phyloP scores from a whole-genome alignment of 768 basidiomycete species.

The Antrodiella citrinella region DNA sequence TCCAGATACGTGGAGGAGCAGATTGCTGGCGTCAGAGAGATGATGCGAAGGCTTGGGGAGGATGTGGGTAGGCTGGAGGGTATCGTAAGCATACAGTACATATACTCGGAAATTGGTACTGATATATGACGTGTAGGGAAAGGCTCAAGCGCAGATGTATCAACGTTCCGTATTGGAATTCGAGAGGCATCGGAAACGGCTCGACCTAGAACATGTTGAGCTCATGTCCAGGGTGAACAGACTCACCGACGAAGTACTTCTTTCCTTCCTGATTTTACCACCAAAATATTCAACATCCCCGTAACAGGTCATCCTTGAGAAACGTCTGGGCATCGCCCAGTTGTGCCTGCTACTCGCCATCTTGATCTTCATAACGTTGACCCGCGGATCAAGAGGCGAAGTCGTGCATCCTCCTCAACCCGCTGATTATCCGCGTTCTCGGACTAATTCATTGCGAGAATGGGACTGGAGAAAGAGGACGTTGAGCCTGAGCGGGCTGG shows the following conservation, averaged over 20 bases:
- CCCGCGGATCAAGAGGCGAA: slow-evolving; percentile 55
- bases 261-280: neutral
- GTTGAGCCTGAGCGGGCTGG: slow-evolving; percentile 34
- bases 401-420: slow-evolving; percentile 7
- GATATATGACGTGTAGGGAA: slow-evolving; percentile 37
- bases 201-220: slow-evolving; percentile 66
- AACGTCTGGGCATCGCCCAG: slow-evolving; percentile 84
- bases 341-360: slow-evolving; percentile 77
- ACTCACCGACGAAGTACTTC: slow-evolving; percentile 70
- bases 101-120: neutral
- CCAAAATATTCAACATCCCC: neutral
- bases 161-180: slow-evolving; percentile 59
- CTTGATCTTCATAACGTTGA: slow-evolving; percentile 80
- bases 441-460: slow-evolving; percentile 31
- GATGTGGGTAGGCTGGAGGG: slow-evolving; percentile 74
- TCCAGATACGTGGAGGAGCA: slow-evolving; percentile 88
- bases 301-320: slow-evolving; percentile 75
- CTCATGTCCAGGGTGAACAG: slow-evolving; percentile 64
- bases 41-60: slow-evolving; percentile 66
- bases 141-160: slow-evolving; percentile 59
- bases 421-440: slow-evolving; percentile 6
- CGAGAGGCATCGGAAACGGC: slow-evolving; percentile 53
- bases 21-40: slow-evolving; percentile 61
- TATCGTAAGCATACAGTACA: slow-evolving; percentile 39
- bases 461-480: slow-evolving; percentile 55